Evolutionary conservation across 306 rosid genomes (phyloP), one percentile per base, ranked within the genome.

Genomic region (Fagus crenata): DNA sequence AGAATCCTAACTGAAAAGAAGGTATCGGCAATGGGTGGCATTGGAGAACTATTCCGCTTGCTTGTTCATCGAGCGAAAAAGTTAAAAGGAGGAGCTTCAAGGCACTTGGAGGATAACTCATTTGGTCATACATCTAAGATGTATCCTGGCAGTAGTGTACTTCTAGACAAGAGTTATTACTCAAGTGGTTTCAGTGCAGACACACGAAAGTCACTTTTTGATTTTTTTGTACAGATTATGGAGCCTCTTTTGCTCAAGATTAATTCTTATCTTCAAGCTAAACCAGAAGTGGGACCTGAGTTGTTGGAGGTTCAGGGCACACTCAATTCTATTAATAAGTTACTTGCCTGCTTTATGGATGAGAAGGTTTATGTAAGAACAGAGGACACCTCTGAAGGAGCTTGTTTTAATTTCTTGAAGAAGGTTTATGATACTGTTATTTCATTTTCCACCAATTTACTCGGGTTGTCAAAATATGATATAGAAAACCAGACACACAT

Each of bases 301-400:
- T 78, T 90, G 74, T 73, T 55, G 74, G 89, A 80, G 79, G 86
- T 85, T 73, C 83, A 49, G 83, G 84, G 83, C 79, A 67, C 83
- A 49, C 89, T 95, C 32, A 88, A 87, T 81, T 84, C 97, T 67
- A 78, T 92, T 37, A 72, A 87, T 79, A 87, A 75, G 80, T 78
- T 95, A 78, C 96, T 95, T 79, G 83, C 86, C 64, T 77, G 83
- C 83, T 90, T 90, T 77, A 86, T 87, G 93, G 85, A 85, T 86
- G 96, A 83, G 71, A 95, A 86, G 78, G 89, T 95, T 70, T 95
- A 90, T 81, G 73, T 85, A 81, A 92, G 91, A 89, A 95, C 96
- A 7, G 93, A 95, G 81, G 96, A 95, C 79, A 78, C 78, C 42
- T 84, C 90, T 64, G 93, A 86, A 49, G 93, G 96, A 75, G 88